phyloP scores from a whole-genome alignment of 1,284 basidiomycete genomes.

The Cutaneotrichosporon sp. region DNA sequence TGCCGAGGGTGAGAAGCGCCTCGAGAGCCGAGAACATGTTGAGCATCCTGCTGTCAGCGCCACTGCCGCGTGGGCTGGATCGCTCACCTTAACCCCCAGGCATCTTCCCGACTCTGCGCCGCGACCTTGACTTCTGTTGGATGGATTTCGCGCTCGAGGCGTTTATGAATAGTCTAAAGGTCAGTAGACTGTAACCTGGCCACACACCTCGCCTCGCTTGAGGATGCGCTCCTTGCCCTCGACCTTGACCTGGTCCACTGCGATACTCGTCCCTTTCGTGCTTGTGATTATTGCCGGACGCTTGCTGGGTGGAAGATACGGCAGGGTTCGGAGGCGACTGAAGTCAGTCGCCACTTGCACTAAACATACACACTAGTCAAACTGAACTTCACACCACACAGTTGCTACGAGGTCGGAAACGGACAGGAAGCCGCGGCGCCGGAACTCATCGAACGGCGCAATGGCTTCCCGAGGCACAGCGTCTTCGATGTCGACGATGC shows the following conservation, averaged over 20 bases:
- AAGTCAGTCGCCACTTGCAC: background rate
- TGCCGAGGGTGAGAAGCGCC: conserved; percentile 53
- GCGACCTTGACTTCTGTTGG: conserved; percentile 57
- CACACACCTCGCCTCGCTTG: conserved; percentile 59
- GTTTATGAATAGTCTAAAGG: conserved; percentile 64
- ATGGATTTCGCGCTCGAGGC: conserved; percentile 68
- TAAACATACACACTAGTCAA: conserved; percentile 37
- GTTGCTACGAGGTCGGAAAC: conserved; percentile 55
- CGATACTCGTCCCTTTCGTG: conserved; percentile 62
- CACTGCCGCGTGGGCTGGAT: conserved; percentile 25
- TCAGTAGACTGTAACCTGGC: background rate
- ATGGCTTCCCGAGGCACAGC: conserved; percentile 1
- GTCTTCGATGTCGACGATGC: conserved; percentile 28
- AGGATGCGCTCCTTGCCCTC: conserved; percentile 58
- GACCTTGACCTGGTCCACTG: conserved; percentile 58
- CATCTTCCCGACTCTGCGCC: conserved; percentile 58
- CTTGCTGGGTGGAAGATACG: conserved; percentile 54
- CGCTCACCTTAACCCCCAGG: conserved; percentile 69
- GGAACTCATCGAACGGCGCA: conserved; percentile 33
- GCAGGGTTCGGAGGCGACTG: conserved; percentile 48
- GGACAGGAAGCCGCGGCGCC: conserved; percentile 40
- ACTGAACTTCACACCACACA: conserved; percentile 53
- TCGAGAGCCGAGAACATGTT: conserved; percentile 59
- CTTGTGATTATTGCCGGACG: conserved; percentile 62
- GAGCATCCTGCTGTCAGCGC: conserved; percentile 52